Base-by-base conservation (phyloP, 768 basidiomycete species). In the Rhizopogon rudus region DNA sequence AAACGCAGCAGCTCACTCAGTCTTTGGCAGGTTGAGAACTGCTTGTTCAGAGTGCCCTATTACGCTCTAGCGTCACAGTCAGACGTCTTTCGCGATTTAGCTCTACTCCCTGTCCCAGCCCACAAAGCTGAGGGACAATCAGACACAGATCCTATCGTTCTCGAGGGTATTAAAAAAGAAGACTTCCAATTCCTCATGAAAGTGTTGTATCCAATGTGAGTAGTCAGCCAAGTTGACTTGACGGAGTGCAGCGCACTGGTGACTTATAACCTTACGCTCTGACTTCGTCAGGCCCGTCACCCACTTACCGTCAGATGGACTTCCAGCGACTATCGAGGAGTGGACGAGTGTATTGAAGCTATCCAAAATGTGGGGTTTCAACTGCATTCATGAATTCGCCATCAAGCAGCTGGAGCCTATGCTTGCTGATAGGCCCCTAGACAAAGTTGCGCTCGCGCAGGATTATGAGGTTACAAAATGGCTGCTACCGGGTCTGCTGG, bases 271-370 rank as follows among this genome's bases (percentile, higher is more conserved):
- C 25, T 25, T 25, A 25, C 4, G 4, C 25, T 25, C 25, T 25
- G 25, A 25, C 25, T 25, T 25, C 25, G 25, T 5, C 25, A 25
- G 25, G 25, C 25, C 25, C 25, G 25, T 25, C 25, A 25, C 25
- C 25, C 25, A 4, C 25, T 25, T 25, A 25, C 25, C 25, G 4
- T 25, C 25, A 25, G 25, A 25, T 8, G 44, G 29, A 9, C 48
- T 50, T 37, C 58, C 57, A 25, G 7, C n/a, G 2, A 54, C 51
- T 17, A 54, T 54, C 44, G 64, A 67, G 6, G 66, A 67, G 49
- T 77, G 77, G 79, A 58, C 70, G 14, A 66, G 72, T 0, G 67
- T 74, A 20, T 60, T 75, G n/a, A 72, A 73, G 57, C 61, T 78
- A 20, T 62, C 77, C 6, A 69, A 60, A 6, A 71, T 73, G 62